Evolutionary conservation across 2,329 filamentous ascomycete genomes (phyloP).

Genomic region (Fusarium brevicatenulatum): DNA sequence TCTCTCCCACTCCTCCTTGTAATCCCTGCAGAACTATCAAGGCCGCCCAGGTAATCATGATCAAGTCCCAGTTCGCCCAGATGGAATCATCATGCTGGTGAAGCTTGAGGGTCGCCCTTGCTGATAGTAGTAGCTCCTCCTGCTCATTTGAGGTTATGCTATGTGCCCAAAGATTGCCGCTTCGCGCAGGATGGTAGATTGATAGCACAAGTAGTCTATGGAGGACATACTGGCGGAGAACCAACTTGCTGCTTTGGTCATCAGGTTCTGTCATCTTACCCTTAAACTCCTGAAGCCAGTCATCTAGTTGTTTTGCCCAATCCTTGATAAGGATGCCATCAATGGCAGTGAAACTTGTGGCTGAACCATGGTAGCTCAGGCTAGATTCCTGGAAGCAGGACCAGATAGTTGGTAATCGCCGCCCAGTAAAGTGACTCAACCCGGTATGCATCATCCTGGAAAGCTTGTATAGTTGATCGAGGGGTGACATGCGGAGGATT

Average conservation of each 20-base stretch:
- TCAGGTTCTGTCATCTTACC: conserved; percentile 8
- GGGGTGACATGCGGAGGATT: conserved; percentile 7
- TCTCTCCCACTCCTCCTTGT: conserved; percentile 10
- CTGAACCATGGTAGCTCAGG: background rate
- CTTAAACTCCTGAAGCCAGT: conserved; percentile 14
- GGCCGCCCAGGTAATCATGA: conserved; percentile 16
- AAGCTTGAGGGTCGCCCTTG: background rate
- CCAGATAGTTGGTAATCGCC: conserved; percentile 1
- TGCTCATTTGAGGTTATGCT: conserved; percentile 13
- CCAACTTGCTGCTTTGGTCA: conserved; percentile 17
- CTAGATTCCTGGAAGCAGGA: conserved; percentile 8
- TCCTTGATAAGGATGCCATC: conserved; percentile 6
- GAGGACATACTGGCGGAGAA: conserved; percentile 1
- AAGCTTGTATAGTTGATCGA: conserved; percentile 5
- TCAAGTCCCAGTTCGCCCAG: conserved; percentile 17
- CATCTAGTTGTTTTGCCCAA: conserved; percentile 8
- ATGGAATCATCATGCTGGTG: conserved; percentile 16
- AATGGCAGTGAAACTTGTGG: background rate
- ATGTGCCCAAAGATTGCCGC: conserved; percentile 6
- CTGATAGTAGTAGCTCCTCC: conserved; percentile 10
- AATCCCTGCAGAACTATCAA: conserved; percentile 8
- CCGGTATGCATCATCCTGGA: conserved; percentile 15
- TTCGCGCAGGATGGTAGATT: conserved; percentile 1
- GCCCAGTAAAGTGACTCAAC: conserved; percentile 2
- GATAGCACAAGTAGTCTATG: conserved; percentile 6